phyloP scores from a whole-genome alignment of 352 stramenopile species.

The Elongisporangium senticosum region DNA sequence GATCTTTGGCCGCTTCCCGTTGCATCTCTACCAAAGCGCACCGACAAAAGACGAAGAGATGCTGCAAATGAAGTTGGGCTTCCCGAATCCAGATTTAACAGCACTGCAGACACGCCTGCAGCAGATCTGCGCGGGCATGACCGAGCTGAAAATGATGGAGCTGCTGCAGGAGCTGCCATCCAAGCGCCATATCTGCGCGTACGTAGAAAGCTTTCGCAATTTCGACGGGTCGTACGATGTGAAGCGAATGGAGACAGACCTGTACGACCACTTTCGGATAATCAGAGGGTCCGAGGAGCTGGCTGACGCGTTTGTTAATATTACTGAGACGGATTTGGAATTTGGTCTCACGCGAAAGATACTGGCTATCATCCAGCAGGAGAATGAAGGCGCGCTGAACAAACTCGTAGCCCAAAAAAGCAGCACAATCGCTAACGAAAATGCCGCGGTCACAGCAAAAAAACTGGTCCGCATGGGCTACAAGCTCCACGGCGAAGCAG shows the following conservation, averaged over 20 bases:
- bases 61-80: conserved; percentile 37
- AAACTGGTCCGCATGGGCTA: conserved; percentile 65
- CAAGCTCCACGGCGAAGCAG: conserved; percentile 17
- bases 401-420: conserved; percentile 33
- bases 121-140: conserved; percentile 71
- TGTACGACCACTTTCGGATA: conserved; percentile 80
- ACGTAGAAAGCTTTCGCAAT: conserved; percentile 47
- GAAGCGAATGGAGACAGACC: conserved; percentile 41
- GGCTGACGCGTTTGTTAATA: conserved; percentile 44
- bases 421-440: conserved; percentile 33
- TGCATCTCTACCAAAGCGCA: conserved; percentile 54
- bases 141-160: conserved; percentile 80
- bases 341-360: conserved; percentile 43
- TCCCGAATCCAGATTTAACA: conserved; percentile 44
- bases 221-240: conserved; percentile 49
- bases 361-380: conserved; percentile 27
- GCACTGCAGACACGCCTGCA: conserved; percentile 49
- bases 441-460: conserved; percentile 34
- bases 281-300: conserved; percentile 48
- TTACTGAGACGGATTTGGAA: conserved; percentile 60
- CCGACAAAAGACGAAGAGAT: conserved; percentile 56
- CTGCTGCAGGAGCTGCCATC: conserved; percentile 88
- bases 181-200: conserved; percentile 87
- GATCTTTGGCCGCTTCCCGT: conserved; percentile 57
- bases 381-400: conserved; percentile 38